Percentiles rank a stretch among this genome's conserved stretches.
Evolutionary conservation across 2,329 filamentous ascomycete genomes (phyloP).

Genomic region (Parascedosporium putredinis): DNA sequence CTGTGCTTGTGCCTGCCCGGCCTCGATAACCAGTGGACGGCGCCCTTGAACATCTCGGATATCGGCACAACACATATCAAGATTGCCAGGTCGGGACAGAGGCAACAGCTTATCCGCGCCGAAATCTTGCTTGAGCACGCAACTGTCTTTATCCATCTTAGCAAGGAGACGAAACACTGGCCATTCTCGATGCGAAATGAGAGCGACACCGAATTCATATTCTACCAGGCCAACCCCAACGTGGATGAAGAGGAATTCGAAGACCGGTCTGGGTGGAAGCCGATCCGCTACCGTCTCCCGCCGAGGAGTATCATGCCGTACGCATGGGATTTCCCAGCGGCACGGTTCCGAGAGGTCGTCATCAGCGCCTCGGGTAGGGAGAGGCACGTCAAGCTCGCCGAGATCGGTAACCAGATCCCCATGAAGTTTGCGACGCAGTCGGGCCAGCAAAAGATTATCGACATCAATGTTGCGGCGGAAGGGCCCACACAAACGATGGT

Average conservation of each 20-base stretch:
- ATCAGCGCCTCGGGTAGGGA: slow-evolving; percentile 49
- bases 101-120: slow-evolving; percentile 76
- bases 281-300: slow-evolving; percentile 83
- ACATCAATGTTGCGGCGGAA: slow-evolving; percentile 91
- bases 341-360: slow-evolving; percentile 90
- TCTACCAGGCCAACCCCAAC: slow-evolving; percentile 90
- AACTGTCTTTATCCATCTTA: slow-evolving; percentile 87
- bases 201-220: slow-evolving; percentile 91
- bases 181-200: slow-evolving; percentile 98
- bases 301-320: slow-evolving; percentile 98
- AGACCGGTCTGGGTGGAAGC: slow-evolving; percentile 81
- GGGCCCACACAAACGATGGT: slow-evolving; percentile 93
- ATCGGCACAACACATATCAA: slow-evolving; percentile 89
- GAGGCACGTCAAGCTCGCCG: slow-evolving; percentile 84
- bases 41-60: slow-evolving; percentile 94
- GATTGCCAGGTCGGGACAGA: slow-evolving; percentile 78
- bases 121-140: slow-evolving; percentile 89
- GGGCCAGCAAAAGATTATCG: slow-evolving; percentile 75
- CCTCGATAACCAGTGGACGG: slow-evolving; percentile 94
- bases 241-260: slow-evolving; percentile 80
- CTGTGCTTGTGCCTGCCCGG: slow-evolving; percentile 87
- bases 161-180: slow-evolving; percentile 88
- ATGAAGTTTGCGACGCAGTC: slow-evolving; percentile 71
- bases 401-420: slow-evolving; percentile 91
- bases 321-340: slow-evolving; percentile 96